Evolutionary conservation across 495 filamentous ascomycete genomes (phyloP).

Genomic region (Neurospora hispaniola): DNA sequence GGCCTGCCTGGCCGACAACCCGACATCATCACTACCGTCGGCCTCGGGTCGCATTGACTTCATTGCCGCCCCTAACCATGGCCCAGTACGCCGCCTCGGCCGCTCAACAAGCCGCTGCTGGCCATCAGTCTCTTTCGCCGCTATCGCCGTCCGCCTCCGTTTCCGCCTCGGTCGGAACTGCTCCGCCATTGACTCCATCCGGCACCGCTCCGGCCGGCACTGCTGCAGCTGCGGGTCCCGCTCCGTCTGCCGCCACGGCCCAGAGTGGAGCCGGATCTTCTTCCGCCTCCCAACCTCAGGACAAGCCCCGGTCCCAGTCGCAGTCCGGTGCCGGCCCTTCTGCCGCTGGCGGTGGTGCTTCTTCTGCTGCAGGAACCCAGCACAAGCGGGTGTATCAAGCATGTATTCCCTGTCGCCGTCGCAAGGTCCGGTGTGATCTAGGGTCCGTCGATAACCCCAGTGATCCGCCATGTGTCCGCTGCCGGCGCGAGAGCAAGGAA

Average conservation of each 20-base stretch:
- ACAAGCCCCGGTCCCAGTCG: background rate
- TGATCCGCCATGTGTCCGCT: conserved; percentile 88
- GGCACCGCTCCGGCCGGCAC: conserved; percentile 4
- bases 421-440: conserved; percentile 90
- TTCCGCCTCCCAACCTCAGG: conserved; percentile 1
- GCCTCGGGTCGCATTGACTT: background rate
- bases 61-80: conserved; percentile 14
- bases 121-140: conserved; percentile 1
- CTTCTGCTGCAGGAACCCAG: conserved; percentile 23
- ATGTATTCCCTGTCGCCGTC: conserved; percentile 81
- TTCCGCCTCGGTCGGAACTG: conserved; percentile 13
- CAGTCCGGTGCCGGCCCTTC: background rate
- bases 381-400: conserved; percentile 74
- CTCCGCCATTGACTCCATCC: conserved; percentile 9
- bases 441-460: conserved; percentile 91
- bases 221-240: conserved; percentile 4
- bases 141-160: conserved; percentile 21
- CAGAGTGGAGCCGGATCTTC: conserved; percentile 3
- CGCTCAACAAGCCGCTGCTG: conserved; percentile 8
- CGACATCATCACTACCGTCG: background rate
- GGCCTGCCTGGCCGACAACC: background rate
- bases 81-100: conserved; percentile 20
- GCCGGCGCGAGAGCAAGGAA: conserved; percentile 83
- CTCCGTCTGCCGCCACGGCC: background rate
- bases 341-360: conserved; percentile 4